phyloP scores from a whole-genome alignment of 306 rosid genomes.

The Styphnolobium japonicum region DNA sequence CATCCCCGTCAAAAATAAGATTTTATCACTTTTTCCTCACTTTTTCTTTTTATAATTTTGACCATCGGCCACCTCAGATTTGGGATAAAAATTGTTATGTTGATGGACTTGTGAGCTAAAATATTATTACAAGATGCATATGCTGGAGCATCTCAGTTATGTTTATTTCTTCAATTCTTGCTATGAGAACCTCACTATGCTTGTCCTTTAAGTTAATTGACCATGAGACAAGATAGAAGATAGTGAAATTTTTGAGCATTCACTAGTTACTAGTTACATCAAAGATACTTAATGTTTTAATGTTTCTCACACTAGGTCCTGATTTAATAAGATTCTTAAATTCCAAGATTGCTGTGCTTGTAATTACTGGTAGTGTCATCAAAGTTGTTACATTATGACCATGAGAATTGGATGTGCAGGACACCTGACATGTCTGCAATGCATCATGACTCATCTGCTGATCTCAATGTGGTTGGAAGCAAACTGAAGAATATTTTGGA shows the following conservation, averaged over 20 bases:
- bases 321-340: not conserved
- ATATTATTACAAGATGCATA: not conserved
- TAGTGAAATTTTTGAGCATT: constrained; percentile 7
- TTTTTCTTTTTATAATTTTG: not conserved
- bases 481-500: constrained; percentile 63
- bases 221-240: not conserved
- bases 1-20: too few relatives aligned
- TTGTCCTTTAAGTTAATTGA: not conserved
- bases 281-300: not conserved
- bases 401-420: constrained; percentile 41
- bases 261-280: not conserved
- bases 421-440: constrained; percentile 91
- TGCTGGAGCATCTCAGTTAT: not conserved
- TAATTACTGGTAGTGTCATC: not conserved
- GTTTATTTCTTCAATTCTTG: not conserved
- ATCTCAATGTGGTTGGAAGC: constrained; percentile 68
- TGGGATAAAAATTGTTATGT: not conserved
- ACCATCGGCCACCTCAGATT: not conserved
- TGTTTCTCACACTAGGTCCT: not conserved
- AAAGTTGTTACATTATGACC: not conserved
- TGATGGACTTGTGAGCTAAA: not conserved
- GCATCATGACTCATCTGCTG: constrained; percentile 79
- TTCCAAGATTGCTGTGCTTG: not conserved
- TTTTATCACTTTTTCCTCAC: not conserved
- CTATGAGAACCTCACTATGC: not conserved